These are phyloP conservation scores for Quercus berberidifolia DNA, from an alignment of 306 rosid species.

Conservation along the genomic window DNA sequence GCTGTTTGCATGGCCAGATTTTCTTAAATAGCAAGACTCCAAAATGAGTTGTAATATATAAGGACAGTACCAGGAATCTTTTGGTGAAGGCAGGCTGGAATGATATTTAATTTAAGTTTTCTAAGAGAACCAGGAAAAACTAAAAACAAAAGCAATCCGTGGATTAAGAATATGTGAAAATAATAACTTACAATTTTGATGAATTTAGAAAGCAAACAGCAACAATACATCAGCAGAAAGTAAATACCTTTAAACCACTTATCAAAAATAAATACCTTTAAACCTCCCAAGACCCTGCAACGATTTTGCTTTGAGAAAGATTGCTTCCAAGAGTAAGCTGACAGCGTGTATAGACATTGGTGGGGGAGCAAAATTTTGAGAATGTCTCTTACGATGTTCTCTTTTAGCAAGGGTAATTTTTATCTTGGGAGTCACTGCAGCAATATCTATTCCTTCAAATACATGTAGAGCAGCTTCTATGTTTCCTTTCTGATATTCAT, in stretches of 20 bases:
- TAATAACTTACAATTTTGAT: slow-evolving; percentile 12
- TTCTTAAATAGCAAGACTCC: neutral
- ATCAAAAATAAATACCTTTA: slow-evolving; percentile 47
- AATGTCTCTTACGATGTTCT: slow-evolving; percentile 47
- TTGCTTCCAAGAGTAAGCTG: slow-evolving; percentile 74
- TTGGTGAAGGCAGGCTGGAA: neutral
- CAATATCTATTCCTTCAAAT: slow-evolving; percentile 80
- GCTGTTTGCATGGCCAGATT: neutral
- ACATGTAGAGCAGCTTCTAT: slow-evolving; percentile 81
- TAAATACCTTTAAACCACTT: slow-evolving; percentile 58
- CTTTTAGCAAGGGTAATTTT: slow-evolving; percentile 61
- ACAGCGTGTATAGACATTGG: slow-evolving; percentile 73
- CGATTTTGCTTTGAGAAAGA: slow-evolving; percentile 82
- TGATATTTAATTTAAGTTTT: neutral
- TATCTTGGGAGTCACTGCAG: slow-evolving; percentile 61
- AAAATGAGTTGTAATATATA: neutral
- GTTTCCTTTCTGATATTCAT: slow-evolving; percentile 94
- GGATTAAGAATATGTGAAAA: slow-evolving; percentile 4
- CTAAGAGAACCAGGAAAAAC: neutral
- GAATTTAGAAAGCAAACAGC: slow-evolving; percentile 14
- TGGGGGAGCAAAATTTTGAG: slow-evolving; percentile 45
- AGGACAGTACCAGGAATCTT: neutral
- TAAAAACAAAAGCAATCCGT: neutral
- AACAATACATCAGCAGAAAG: slow-evolving; percentile 13
- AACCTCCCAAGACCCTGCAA: slow-evolving; percentile 68